These are phyloP conservation scores for Trypanosoma mega DNA, from an alignment of 208 protist species.

Conservation along the genomic window DNA sequence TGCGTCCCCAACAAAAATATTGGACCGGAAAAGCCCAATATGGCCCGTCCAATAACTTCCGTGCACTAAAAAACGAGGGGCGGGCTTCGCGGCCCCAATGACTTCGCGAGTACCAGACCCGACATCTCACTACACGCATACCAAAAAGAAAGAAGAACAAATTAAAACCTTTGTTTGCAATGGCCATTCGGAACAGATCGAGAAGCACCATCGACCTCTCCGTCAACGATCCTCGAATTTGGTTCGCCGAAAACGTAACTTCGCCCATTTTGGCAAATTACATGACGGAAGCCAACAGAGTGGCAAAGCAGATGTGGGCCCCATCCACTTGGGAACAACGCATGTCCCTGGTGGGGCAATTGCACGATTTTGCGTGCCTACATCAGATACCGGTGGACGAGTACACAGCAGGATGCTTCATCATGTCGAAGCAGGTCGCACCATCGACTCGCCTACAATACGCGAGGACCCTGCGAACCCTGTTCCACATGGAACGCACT, in stretches of 20 bases:
- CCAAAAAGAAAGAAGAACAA: neutral
- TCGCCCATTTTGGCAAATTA: neutral
- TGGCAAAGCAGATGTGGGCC: neutral
- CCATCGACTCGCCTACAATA: slow-evolving; percentile 1
- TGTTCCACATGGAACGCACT: neutral
- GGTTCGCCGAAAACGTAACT: neutral
- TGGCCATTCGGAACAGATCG: neutral
- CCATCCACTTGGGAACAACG: neutral
- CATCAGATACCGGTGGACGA: neutral
- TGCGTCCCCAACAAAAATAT: too few species aligned
- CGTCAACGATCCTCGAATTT: neutral
- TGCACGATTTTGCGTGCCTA: neutral
- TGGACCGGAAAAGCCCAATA: too few species aligned
- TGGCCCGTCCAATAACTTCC: too few species aligned
- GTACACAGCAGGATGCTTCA: neutral
- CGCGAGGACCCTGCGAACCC: neutral
- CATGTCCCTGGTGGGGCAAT: neutral
- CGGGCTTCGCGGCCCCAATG: too few species aligned
- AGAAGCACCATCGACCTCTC: neutral
- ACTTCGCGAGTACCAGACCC: too few species aligned
- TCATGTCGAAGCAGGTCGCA: slow-evolving; percentile 5
- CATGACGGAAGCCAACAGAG: neutral
- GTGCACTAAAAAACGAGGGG: too few species aligned
- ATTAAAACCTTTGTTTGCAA: neutral
- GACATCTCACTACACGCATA: too few species aligned